Evolutionary conservation across 768 basidiomycete species (phyloP).

Genomic region (Asterophora parasitica): DNA sequence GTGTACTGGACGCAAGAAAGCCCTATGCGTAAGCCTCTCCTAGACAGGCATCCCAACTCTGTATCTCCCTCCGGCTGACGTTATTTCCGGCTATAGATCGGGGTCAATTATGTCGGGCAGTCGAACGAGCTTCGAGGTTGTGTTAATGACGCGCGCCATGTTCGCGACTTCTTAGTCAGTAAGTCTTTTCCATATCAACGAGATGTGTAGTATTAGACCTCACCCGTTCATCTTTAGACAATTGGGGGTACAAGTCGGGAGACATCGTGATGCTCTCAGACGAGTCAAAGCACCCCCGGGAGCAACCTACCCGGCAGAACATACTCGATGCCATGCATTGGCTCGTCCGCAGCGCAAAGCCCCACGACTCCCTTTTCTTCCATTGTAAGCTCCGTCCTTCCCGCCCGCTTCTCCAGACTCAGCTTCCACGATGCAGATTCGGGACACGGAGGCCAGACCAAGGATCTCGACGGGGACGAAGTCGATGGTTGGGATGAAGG

Average conservation of each 20-base stretch:
- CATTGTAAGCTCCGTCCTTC: conserved; percentile 45
- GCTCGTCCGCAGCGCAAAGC: conserved; percentile 63
- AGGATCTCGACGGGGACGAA: conserved; percentile 75
- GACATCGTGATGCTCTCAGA: conserved; percentile 73
- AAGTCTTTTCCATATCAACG: neutral
- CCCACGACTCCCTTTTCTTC: conserved; percentile 74
- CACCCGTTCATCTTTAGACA: conserved; percentile 17
- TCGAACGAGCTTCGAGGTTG: conserved; percentile 65
- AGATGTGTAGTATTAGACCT: too few species aligned
- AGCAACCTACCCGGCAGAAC: conserved; percentile 42
- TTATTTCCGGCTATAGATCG: conserved; percentile 44
- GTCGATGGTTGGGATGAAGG: conserved; percentile 78
- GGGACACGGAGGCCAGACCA: conserved; percentile 92
- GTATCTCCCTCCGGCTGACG: conserved; percentile 1
- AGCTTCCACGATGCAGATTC: conserved; percentile 49
- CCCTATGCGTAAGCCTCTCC: conserved; percentile 60
- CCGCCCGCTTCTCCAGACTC: neutral
- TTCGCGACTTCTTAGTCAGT: conserved; percentile 65
- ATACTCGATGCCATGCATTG: conserved; percentile 47
- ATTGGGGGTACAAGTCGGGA: conserved; percentile 49
- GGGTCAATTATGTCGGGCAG: conserved; percentile 73
- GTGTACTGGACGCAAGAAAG: conserved; percentile 76
- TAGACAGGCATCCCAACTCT: neutral
- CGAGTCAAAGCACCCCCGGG: conserved; percentile 37
- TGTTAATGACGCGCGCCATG: conserved; percentile 74